These are phyloP conservation scores for Boletus reticuloceps DNA, from an alignment of 768 basidiomycete genomes.

Conservation along the genomic window DNA sequence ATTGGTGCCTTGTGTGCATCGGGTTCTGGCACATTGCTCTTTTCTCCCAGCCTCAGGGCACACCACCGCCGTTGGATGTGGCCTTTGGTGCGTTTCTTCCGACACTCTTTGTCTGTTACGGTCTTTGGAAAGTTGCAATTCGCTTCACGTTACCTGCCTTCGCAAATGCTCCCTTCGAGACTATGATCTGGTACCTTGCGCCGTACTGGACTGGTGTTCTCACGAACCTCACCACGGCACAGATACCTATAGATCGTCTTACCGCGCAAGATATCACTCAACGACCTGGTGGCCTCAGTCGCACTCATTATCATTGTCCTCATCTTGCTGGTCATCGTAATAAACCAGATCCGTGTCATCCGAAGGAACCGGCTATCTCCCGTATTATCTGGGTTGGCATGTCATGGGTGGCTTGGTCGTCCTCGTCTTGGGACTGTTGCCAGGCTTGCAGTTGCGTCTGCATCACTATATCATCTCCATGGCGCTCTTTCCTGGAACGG, in stretches of 20 bases:
- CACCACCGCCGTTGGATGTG: conserved; percentile 66
- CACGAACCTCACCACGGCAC: conserved; percentile 66
- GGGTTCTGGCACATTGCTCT: conserved; percentile 84
- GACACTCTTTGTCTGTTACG: conserved; percentile 71
- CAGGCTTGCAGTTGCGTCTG: conserved; percentile 64
- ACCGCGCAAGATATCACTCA: conserved; percentile 63
- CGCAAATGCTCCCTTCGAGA: conserved; percentile 64
- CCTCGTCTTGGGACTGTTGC: conserved; percentile 65
- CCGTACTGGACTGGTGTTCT: conserved; percentile 80
- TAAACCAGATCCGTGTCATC: conserved; percentile 81
- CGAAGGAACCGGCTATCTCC: conserved; percentile 83
- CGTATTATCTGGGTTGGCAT: conserved; percentile 76
- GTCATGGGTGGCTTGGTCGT: conserved; percentile 61
- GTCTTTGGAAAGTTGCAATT: conserved; percentile 74
- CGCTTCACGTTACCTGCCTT: conserved; percentile 75
- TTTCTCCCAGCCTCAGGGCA: conserved; percentile 68
- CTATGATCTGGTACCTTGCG: conserved; percentile 67
- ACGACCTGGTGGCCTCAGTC: conserved; percentile 62
- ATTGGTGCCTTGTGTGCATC: conserved; percentile 77
- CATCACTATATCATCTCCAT: conserved; percentile 86
- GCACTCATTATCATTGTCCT: conserved; percentile 68
- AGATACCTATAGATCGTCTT: conserved; percentile 77
- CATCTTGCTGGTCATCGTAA: conserved; percentile 52
- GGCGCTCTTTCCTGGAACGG: conserved; percentile 71
- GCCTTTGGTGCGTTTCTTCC: conserved; percentile 80